phyloP scores from a whole-genome alignment of 495 filamentous ascomycete species.

The Aspergillus nidulans region DNA sequence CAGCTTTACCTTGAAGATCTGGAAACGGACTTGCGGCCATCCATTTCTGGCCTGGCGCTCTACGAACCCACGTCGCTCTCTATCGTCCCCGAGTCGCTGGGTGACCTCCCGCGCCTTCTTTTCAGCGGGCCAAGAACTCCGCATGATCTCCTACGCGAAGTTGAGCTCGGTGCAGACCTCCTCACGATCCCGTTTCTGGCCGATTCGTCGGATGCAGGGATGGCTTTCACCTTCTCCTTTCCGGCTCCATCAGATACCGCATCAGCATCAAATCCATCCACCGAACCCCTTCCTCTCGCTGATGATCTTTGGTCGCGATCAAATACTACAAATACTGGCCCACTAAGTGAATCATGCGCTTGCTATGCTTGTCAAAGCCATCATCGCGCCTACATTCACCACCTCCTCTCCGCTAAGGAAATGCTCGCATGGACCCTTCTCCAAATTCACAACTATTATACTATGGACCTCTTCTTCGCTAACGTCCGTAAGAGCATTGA shows the following conservation, averaged over 20 bases:
- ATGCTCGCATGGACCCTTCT: slow-evolving; percentile 95
- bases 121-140: slow-evolving; percentile 64
- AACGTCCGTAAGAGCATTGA: slow-evolving; percentile 59
- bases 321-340: slow-evolving; percentile 53
- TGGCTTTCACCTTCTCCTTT: slow-evolving; percentile 79
- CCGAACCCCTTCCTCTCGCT: slow-evolving; percentile 52
- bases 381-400: slow-evolving; percentile 80
- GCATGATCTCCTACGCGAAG: slow-evolving; percentile 67
- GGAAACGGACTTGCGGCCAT: slow-evolving; percentile 42
- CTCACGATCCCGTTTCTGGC: slow-evolving; percentile 72
- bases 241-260: slow-evolving; percentile 35
- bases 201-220: slow-evolving; percentile 73
- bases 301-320: slow-evolving; percentile 65
- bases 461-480: slow-evolving; percentile 69
- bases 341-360: slow-evolving; percentile 56
- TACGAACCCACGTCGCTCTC: slow-evolving; percentile 69
- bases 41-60: slow-evolving; percentile 73
- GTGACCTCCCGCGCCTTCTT: slow-evolving; percentile 65
- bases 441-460: slow-evolving; percentile 81
- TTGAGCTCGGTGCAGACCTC: slow-evolving; percentile 73
- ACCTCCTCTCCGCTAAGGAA: slow-evolving; percentile 82
- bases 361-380: slow-evolving; percentile 86
- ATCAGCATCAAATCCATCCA: slow-evolving; percentile 8
- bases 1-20: slow-evolving; percentile 70
- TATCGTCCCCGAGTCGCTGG: slow-evolving; percentile 54